Percentiles rank a stretch among this genome's conserved stretches.
phyloP scores from a whole-genome alignment of 2,329 filamentous ascomycete genomes.

The Pseudogymnoascus pannorum region DNA sequence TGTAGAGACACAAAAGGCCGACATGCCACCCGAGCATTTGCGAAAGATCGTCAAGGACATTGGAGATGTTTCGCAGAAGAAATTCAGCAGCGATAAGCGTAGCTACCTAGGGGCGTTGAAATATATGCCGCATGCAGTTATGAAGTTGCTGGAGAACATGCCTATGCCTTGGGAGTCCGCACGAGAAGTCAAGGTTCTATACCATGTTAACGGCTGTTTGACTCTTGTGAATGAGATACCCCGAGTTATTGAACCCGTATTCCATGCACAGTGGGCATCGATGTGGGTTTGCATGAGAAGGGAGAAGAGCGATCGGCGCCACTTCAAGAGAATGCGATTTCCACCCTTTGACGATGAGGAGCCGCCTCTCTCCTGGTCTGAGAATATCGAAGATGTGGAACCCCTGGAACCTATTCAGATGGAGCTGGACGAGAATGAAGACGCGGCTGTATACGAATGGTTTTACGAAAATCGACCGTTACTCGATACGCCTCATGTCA shows the following conservation, averaged over 20 bases:
- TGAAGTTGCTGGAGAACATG: slow-evolving; percentile 98
- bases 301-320: slow-evolving; percentile 89
- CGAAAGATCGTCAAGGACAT: slow-evolving; percentile 98
- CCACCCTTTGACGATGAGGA: slow-evolving; percentile 98
- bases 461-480: slow-evolving; percentile 93
- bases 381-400: slow-evolving; percentile 98
- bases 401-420: slow-evolving; percentile 96
- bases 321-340: slow-evolving; percentile 99
- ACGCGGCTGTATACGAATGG: slow-evolving; percentile 88
- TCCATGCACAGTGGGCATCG: slow-evolving; percentile 96
- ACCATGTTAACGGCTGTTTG: slow-evolving; percentile 95
- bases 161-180: slow-evolving; percentile 99
- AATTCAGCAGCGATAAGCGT: slow-evolving; percentile 96
- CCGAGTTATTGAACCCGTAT: slow-evolving; percentile 93
- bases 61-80: slow-evolving; percentile 98
- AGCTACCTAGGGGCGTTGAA: slow-evolving; percentile 96
- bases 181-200: slow-evolving; percentile 93
- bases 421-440: slow-evolving; percentile 92
- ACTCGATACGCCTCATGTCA: slow-evolving; percentile 85
- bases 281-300: slow-evolving; percentile 99
- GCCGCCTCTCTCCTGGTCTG: slow-evolving; percentile 92
- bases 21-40: slow-evolving; percentile 97
- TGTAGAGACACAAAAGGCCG: slow-evolving; percentile 95
- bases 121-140: slow-evolving; percentile 97
- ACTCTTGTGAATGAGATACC: slow-evolving; percentile 96